These are phyloP conservation scores for Sugiyamaella castrensis DNA, from an alignment of 1,139 yeast species.

Conservation along the genomic window DNA sequence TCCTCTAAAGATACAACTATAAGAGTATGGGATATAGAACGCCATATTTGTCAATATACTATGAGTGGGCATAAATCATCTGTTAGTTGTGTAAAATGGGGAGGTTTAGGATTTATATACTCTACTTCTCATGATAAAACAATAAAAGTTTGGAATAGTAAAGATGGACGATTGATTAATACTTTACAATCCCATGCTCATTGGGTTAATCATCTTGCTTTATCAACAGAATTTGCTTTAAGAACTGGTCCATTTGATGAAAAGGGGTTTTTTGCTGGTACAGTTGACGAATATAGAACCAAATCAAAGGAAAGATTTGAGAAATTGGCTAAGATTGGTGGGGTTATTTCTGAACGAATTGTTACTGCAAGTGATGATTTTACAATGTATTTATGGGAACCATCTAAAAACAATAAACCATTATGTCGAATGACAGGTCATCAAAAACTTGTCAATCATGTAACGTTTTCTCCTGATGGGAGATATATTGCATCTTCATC, in stretches of 20 bases:
- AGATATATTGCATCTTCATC: slow-evolving; percentile 87
- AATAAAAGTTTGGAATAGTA: slow-evolving; percentile 86
- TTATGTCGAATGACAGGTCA: slow-evolving; percentile 95
- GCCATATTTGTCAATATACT: slow-evolving; percentile 63
- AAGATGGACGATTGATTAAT: slow-evolving; percentile 74
- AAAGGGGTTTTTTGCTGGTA: slow-evolving; percentile 41
- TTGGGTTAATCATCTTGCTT: slow-evolving; percentile 93
- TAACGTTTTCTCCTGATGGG: slow-evolving; percentile 94
- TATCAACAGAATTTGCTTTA: slow-evolving; percentile 85
- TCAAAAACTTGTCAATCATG: slow-evolving; percentile 94
- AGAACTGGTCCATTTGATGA: slow-evolving; percentile 81
- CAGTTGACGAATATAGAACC: slow-evolving; percentile 54
- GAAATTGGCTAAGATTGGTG: slow-evolving; percentile 71
- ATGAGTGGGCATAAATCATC: slow-evolving; percentile 87
- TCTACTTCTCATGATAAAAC: slow-evolving; percentile 95
- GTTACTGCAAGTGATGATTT: slow-evolving; percentile 97
- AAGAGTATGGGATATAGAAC: slow-evolving; percentile 84
- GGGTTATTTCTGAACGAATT: slow-evolving; percentile 68
- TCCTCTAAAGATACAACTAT: slow-evolving; percentile 92
- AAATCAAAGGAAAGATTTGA: slow-evolving; percentile 66
- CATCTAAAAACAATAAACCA: slow-evolving; percentile 75
- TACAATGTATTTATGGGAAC: slow-evolving; percentile 98
- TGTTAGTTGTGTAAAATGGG: slow-evolving; percentile 95
- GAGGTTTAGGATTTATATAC: slow-evolving; percentile 81
- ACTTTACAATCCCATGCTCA: slow-evolving; percentile 89